A percentile compares a stretch with the other conserved stretches of the same genome.
phyloP scores from a whole-genome alignment of 106 monocot genomes.

The Acorus gramineus region DNA sequence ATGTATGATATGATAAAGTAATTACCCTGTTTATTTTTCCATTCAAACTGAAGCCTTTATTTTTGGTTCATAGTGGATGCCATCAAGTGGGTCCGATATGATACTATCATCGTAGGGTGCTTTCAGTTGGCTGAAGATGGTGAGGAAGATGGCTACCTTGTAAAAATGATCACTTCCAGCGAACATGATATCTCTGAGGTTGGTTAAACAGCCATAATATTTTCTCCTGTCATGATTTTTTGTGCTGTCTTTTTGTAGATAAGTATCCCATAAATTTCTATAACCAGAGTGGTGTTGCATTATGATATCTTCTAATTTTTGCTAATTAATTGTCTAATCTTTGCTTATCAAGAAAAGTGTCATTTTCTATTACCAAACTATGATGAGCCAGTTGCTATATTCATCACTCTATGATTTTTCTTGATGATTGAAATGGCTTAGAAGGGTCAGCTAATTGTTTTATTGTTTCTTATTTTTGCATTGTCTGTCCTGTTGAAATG shows the following conservation, averaged over 20 bases:
- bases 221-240: neutral
- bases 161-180: conserved; percentile 54
- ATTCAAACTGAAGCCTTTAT: neutral
- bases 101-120: conserved; percentile 74
- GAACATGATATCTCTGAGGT: conserved; percentile 50
- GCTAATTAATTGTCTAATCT: neutral
- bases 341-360: no score
- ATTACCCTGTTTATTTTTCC: neutral
- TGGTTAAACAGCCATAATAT: conserved; percentile 8
- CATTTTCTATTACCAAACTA: no score
- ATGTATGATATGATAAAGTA: no score
- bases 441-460: neutral
- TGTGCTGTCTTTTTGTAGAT: neutral
- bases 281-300: neutral
- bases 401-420: neutral
- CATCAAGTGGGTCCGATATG: conserved; percentile 63
- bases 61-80: conserved; percentile 56
- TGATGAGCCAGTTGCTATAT: neutral
- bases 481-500: no score
- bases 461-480: neutral
- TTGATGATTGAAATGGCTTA: neutral
- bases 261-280: no score
- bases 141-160: conserved; percentile 61
- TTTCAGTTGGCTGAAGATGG: conserved; percentile 50
- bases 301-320: neutral